Conservation (phyloP, 2,329 filamentous ascomycete genomes). For the Fusarium incarnatum region DNA sequence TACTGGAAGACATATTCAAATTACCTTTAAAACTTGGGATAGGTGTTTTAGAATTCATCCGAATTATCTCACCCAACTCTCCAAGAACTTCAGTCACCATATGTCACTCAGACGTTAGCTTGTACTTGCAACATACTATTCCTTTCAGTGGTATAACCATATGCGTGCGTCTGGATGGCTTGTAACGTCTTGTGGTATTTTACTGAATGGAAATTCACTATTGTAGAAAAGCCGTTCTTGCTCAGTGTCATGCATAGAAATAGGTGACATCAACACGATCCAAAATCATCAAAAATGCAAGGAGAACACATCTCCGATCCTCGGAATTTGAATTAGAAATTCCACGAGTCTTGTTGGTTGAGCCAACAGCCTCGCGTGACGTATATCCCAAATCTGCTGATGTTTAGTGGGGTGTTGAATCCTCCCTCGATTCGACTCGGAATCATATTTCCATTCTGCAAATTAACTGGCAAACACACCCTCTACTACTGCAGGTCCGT, state of each 20-base stretch:
- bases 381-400: conserved; percentile 13
- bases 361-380: conserved; percentile 13
- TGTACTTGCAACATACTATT: too few species aligned
- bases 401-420: conserved; percentile 11
- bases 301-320: not conserved
- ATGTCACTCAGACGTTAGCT: too few species aligned
- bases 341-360: not conserved
- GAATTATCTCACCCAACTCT: too few species aligned
- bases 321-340: not conserved
- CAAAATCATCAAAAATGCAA: not conserved
- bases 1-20: not conserved
- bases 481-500: not conserved
- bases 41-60: too few species aligned
- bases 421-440: not conserved
- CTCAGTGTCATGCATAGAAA: not conserved
- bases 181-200: not conserved
- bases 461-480: not conserved
- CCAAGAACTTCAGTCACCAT: too few species aligned
- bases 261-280: not conserved
- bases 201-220: not conserved
- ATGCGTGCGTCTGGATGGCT: too few species aligned
- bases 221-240: not conserved
- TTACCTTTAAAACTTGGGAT: too few species aligned
- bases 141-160: too few species aligned
- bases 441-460: not conserved